A percentile compares a stretch with the other conserved stretches of the same genome.
Evolutionary conservation across 2,329 filamentous ascomycete species (phyloP).

Genomic region (Neonectria sp.): DNA sequence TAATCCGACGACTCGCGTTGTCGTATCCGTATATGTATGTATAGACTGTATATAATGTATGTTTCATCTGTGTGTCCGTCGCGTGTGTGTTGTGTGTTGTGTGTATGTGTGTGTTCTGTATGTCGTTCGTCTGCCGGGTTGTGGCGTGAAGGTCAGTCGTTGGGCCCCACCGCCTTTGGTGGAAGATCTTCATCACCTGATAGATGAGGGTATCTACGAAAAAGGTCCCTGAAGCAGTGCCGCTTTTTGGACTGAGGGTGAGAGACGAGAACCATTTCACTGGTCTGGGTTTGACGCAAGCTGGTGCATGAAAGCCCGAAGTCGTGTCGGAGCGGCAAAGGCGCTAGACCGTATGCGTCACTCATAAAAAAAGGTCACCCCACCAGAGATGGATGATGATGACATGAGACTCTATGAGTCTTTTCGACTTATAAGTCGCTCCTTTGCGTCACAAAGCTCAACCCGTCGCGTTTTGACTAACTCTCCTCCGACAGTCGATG

Average conservation of each 20-base stretch:
- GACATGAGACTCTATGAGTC: slow-evolving; percentile 21
- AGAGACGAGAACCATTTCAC: neutral
- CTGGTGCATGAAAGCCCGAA: neutral
- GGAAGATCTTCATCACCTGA: neutral
- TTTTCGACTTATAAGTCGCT: slow-evolving; percentile 25
- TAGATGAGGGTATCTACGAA: neutral
- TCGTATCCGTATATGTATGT: slow-evolving; percentile 45
- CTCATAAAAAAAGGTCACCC: slow-evolving; percentile 32
- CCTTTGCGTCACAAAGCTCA: slow-evolving; percentile 13
- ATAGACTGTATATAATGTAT: slow-evolving; percentile 36
- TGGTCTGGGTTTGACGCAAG: no score
- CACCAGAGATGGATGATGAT: slow-evolving; percentile 11
- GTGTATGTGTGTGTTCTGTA: slow-evolving; percentile 26
- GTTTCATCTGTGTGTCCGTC: slow-evolving; percentile 40
- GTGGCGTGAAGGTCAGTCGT: slow-evolving; percentile 22
- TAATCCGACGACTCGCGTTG: slow-evolving; percentile 47
- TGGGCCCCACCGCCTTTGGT: neutral
- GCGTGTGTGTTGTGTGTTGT: slow-evolving; percentile 30
- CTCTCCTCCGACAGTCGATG: slow-evolving; percentile 39
- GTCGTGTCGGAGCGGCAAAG: neutral
- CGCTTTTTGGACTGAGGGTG: neutral
- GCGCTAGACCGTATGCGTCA: slow-evolving; percentile 20
- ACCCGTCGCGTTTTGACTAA: neutral
- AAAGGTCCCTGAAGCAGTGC: neutral
- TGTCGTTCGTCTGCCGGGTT: neutral